Percentiles rank a stretch among this genome's conserved stretches.
These are phyloP conservation scores for Condylostoma magnum DNA, from an alignment of 169 alveolate genomes.

Conservation along the genomic window DNA sequence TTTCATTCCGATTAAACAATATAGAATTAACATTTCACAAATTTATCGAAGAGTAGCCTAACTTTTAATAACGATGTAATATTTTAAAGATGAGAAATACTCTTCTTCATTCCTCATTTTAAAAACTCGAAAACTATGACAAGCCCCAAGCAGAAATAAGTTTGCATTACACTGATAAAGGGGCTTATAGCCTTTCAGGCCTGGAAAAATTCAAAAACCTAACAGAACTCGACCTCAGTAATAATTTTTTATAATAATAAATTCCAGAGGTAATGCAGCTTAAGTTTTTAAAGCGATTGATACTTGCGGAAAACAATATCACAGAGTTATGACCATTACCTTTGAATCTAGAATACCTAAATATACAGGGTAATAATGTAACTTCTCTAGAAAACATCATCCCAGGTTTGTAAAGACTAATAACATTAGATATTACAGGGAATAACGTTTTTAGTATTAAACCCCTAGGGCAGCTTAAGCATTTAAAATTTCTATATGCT, in stretches of 20 bases:
- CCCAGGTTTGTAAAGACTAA: not conserved
- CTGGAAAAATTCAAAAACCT: slow-evolving; percentile 18
- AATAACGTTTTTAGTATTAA: not conserved
- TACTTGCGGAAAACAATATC: slow-evolving; percentile 2
- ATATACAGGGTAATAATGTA: not conserved
- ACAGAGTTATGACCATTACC: slow-evolving; percentile 1
- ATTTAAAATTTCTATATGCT: slow-evolving; percentile 10
- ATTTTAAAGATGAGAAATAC: too few species aligned
- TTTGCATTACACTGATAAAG: too few species aligned
- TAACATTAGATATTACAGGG: slow-evolving; percentile 7
- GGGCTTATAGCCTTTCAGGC: too few species aligned
- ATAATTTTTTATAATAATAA: not conserved
- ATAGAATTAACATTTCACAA: too few species aligned
- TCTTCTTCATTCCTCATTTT: too few species aligned
- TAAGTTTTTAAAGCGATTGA: slow-evolving; percentile 13
- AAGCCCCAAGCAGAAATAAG: too few species aligned
- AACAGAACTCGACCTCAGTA: slow-evolving; percentile 19
- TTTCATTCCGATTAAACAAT: too few species aligned
- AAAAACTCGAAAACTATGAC: too few species aligned
- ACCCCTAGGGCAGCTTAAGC: not conserved
- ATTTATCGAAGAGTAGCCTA: too few species aligned
- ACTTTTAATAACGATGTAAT: too few species aligned
- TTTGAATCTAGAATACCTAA: not conserved
- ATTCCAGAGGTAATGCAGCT: slow-evolving; percentile 11
- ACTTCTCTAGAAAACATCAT: not conserved